Evolutionary conservation across 768 basidiomycete species (phyloP).

Genomic region (Ramaria sp.): DNA sequence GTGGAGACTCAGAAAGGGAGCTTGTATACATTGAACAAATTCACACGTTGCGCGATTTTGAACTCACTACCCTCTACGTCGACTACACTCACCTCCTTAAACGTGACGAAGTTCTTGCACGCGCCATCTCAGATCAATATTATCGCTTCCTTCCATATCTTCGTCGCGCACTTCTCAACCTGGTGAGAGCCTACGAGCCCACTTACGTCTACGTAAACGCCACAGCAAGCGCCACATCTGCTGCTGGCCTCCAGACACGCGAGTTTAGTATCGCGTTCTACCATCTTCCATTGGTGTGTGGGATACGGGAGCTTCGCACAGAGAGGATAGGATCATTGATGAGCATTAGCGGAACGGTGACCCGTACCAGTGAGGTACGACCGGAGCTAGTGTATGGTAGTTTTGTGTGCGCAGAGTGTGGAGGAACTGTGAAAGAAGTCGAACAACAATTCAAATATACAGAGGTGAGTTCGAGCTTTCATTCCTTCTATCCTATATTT

Average conservation of each 20-base stretch:
- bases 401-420: slow-evolving; percentile 86
- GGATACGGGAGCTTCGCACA: slow-evolving; percentile 87
- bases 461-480: slow-evolving; percentile 42
- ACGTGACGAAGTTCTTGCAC: slow-evolving; percentile 85
- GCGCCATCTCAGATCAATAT: slow-evolving; percentile 90
- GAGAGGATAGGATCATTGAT: slow-evolving; percentile 90
- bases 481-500: slow-evolving; percentile 6
- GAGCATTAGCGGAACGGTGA: slow-evolving; percentile 95
- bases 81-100: slow-evolving; percentile 87
- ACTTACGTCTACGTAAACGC: slow-evolving; percentile 94
- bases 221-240: slow-evolving; percentile 75
- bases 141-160: slow-evolving; percentile 96
- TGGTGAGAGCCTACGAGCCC: slow-evolving; percentile 83
- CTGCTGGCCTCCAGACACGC: slow-evolving; percentile 79
- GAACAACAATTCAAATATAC: slow-evolving; percentile 99
- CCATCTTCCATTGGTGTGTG: slow-evolving; percentile 84
- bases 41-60: slow-evolving; percentile 88
- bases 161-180: slow-evolving; percentile 79
- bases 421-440: slow-evolving; percentile 78
- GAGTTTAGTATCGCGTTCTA: slow-evolving; percentile 96
- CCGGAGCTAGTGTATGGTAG: slow-evolving; percentile 91
- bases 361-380: slow-evolving; percentile 92
- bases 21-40: slow-evolving; percentile 87
- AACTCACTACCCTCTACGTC: slow-evolving; percentile 92
- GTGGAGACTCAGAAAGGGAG: slow-evolving; percentile 48